Conservation (phyloP, 306 rosid genomes). For the Cucurbita ficifolia region DNA sequence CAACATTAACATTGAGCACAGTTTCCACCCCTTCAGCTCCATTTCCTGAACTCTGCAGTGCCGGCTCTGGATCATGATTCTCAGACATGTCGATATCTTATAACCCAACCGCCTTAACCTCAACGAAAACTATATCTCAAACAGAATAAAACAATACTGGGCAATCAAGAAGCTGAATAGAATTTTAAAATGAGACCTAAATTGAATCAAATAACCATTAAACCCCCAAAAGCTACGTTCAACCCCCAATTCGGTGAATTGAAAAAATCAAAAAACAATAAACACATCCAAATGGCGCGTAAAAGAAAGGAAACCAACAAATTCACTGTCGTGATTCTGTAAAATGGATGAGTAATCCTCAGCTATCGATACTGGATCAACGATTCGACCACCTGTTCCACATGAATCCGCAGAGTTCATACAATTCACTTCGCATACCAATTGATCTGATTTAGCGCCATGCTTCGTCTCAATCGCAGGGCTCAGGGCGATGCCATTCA, state of each 20-base stretch:
- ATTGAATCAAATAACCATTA: not conserved
- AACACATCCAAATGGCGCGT: not conserved
- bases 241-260: not conserved
- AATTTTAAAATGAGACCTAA: not conserved
- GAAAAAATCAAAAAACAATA: not conserved
- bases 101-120: slow-evolving; percentile 19
- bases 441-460: not conserved
- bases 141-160: not conserved
- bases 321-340: not conserved
- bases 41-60: slow-evolving; percentile 9
- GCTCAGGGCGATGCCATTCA: not conserved
- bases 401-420: not conserved
- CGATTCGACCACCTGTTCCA: not conserved
- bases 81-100: slow-evolving; percentile 46
- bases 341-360: not conserved
- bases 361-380: not conserved
- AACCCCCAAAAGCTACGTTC: not conserved
- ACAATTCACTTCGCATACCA: not conserved
- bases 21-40: slow-evolving; percentile 2
- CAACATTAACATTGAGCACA: not conserved
- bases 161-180: not conserved
- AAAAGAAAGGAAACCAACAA: not conserved
- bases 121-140: slow-evolving; percentile 5
- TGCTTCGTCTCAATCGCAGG: not conserved
- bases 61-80: slow-evolving; percentile 21